Conservation (phyloP, 768 basidiomycete species). For the Lentinula sp. region DNA sequence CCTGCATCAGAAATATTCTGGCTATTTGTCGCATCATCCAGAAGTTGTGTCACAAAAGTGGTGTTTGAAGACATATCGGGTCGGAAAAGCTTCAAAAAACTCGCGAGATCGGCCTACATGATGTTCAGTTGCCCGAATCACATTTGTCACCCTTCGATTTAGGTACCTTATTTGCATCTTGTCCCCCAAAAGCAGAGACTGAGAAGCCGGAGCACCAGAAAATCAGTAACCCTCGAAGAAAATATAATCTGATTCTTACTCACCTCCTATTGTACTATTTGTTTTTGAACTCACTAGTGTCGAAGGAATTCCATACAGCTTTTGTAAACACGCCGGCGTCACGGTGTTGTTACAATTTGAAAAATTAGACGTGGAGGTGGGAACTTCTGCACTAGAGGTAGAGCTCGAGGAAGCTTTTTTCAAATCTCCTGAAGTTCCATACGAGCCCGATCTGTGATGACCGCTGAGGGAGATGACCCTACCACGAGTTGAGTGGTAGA, state of each 20-base stretch:
- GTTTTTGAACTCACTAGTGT: constrained; percentile 14
- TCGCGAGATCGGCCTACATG: constrained; percentile 12
- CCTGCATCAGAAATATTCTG: constrained; percentile 19
- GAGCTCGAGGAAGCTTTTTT: background rate
- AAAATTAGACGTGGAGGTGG: background rate
- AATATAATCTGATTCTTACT: background rate
- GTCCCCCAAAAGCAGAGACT: constrained; percentile 16
- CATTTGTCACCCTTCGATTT: no score
- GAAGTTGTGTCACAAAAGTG: constrained; percentile 15
- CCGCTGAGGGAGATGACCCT: background rate
- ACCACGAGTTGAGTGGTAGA: background rate
- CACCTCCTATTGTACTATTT: constrained; percentile 10
- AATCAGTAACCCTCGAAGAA: background rate
- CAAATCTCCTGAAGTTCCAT: background rate
- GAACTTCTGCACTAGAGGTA: background rate
- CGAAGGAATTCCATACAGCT: constrained; percentile 20
- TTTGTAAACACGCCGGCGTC: constrained; percentile 21
- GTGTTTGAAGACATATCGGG: constrained; percentile 19
- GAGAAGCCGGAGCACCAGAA: constrained; percentile 4
- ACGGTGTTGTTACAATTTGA: constrained; percentile 11
- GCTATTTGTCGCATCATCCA: constrained; percentile 22
- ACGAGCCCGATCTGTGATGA: constrained; percentile 7
- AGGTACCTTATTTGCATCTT: constrained; percentile 13
- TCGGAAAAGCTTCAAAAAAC: constrained; percentile 19
- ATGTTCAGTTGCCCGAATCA: background rate